phyloP scores from a whole-genome alignment of 495 filamentous ascomycete species.

The Geopyxis carbonaria region DNA sequence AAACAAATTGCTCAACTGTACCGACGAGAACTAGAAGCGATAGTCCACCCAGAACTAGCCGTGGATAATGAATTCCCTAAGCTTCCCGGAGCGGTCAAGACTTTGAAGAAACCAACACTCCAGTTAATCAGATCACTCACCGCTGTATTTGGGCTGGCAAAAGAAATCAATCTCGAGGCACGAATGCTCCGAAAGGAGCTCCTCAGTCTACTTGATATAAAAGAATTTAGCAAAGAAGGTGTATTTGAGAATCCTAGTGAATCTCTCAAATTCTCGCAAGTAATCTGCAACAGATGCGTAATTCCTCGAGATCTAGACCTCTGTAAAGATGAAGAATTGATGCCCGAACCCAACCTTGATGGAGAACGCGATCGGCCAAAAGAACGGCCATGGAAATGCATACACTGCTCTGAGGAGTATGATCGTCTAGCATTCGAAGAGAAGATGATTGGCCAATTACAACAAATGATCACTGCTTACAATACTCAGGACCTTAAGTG shows the following conservation, averaged over 20 bases:
- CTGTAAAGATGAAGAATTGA: constrained; percentile 75
- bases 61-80: constrained; percentile 75
- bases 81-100: constrained; percentile 53
- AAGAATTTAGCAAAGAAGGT: constrained; percentile 79
- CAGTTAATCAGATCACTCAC: constrained; percentile 82
- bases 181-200: constrained; percentile 76
- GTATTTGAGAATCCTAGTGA: constrained; percentile 73
- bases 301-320: constrained; percentile 77
- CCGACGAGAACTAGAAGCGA: constrained; percentile 65
- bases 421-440: constrained; percentile 69
- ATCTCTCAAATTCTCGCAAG: constrained; percentile 50
- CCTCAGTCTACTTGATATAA: constrained; percentile 74
- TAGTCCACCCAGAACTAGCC: constrained; percentile 75
- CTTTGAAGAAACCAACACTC: constrained; percentile 56
- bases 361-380: constrained; percentile 19
- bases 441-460: constrained; percentile 56
- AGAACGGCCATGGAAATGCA: constrained; percentile 54
- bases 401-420: constrained; percentile 51
- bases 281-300: constrained; percentile 77
- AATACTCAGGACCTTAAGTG: constrained; percentile 83
- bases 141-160: constrained; percentile 78
- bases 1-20: constrained; percentile 68
- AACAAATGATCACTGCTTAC: constrained; percentile 62
- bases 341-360: constrained; percentile 29
- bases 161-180: constrained; percentile 69